Evolutionary conservation across 2,329 filamentous ascomycete genomes (phyloP), one percentile per base, ranked within the genome.

Genomic region (Chalara sp.): DNA sequence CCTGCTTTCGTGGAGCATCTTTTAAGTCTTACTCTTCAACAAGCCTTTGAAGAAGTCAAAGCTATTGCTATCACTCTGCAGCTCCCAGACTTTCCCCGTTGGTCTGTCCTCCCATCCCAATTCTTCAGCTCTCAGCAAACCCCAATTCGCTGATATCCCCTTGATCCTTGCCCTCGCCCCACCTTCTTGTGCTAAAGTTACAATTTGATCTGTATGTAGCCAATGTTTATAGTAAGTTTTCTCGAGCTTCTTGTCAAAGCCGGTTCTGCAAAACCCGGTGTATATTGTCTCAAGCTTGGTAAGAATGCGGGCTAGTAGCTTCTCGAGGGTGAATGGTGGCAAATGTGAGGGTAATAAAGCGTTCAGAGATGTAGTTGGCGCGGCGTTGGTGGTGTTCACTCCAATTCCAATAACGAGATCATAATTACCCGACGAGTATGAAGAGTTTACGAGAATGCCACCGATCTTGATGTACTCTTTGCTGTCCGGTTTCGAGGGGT

Each of bases 1-100:
- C n/a, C 35, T n/a, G n/a, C 35, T n/a, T 37, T 31, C 28, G 8
- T n/a, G 6, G 31, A 7, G 28, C 8, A n/a, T 31, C 39, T 8
- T 8, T 41, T 51, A 65, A 8, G 48, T 51, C 74, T 95, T 97
- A 62, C 85, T 80, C 72, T 82, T 89, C 21, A 99, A 73, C 61
- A 99, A 65, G 0, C 93, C 93, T 64, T 81, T 88, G 72, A 96
- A 95, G 67, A 96, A 99, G 70, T 99, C 93, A 72, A 99, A 99
- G 67, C 91, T 96, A 64, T 99, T 99, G 66, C 91, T 89, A 68
- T 99, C 93, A 67, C 90, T 96, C 73, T 96, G 91, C 69, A 99
- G 70, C 60, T 86, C 81, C 79, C 87, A 92, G 46, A 86, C 74
- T 68, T 79, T 87, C 0, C 92, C 91, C 0, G 88, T 96, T 2